Evolutionary conservation across 352 stramenopile genomes (phyloP).

Genomic region (Pythium insidiosum): DNA sequence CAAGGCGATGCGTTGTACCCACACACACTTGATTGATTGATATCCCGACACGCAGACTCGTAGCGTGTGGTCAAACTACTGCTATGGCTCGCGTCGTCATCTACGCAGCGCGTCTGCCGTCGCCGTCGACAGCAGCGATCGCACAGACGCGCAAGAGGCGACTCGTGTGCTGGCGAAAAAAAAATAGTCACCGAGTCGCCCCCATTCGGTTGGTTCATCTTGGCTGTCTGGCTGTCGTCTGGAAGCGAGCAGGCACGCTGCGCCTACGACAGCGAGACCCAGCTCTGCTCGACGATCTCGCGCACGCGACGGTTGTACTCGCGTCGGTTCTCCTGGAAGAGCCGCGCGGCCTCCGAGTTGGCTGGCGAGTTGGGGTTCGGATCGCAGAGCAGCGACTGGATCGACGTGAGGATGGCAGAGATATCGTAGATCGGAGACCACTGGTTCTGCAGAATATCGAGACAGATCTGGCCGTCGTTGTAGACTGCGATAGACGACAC

Average conservation of each 20-base stretch:
- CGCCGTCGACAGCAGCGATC: too few relatives aligned
- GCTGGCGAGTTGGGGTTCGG: slow-evolving; percentile 98
- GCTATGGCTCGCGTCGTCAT: too few relatives aligned
- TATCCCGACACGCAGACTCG: too few relatives aligned
- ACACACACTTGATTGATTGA: too few relatives aligned
- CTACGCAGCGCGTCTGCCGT: too few relatives aligned
- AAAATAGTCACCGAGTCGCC: too few relatives aligned
- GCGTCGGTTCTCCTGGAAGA: slow-evolving; percentile 98
- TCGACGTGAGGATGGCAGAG: slow-evolving; percentile 98
- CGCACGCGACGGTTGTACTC: slow-evolving; percentile 99
- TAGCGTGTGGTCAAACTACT: too few relatives aligned
- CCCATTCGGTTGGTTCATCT: too few relatives aligned
- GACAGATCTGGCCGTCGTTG: slow-evolving; percentile 89
- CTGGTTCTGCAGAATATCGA: slow-evolving; percentile 99
- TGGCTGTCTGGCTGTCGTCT: too few relatives aligned
- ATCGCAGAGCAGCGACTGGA: slow-evolving; percentile 99
- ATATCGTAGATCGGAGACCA: slow-evolving; percentile 99
- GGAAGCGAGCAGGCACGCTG: neutral
- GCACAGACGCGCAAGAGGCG: too few relatives aligned
- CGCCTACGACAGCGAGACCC: slow-evolving; percentile 79
- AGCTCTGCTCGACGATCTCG: slow-evolving; percentile 99
- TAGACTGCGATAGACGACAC: slow-evolving; percentile 68
- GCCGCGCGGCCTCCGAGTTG: slow-evolving; percentile 96
- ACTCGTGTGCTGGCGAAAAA: too few relatives aligned
- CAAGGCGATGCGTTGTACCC: too few relatives aligned